These are phyloP conservation scores for Cryphonectria naterciae DNA, from an alignment of 2,329 filamentous ascomycete genomes.

Conservation along the genomic window DNA sequence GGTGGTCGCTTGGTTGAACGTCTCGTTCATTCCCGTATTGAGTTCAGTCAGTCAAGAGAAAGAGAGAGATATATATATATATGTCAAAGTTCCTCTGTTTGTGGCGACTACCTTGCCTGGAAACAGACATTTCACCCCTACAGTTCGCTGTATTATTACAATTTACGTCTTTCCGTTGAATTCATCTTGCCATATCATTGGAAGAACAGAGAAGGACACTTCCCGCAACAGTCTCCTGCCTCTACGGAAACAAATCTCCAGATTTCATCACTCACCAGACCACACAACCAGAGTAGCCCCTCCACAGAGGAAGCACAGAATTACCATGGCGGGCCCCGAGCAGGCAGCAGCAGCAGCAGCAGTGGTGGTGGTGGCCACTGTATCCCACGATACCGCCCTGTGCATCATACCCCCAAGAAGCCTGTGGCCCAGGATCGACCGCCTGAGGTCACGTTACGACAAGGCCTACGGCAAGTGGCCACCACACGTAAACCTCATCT, in stretches of 20 bases:
- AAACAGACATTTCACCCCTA: background rate
- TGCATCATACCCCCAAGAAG: constrained; percentile 59
- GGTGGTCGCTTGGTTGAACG: background rate
- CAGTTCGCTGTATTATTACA: background rate
- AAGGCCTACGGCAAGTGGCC: constrained; percentile 66
- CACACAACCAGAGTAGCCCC: background rate
- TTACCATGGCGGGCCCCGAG: constrained; percentile 14
- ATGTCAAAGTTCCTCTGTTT: background rate
- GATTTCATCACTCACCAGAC: background rate
- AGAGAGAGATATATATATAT: background rate
- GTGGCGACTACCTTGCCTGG: background rate
- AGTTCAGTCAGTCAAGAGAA: background rate
- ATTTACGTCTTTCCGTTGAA: background rate
- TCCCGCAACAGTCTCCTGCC: background rate
- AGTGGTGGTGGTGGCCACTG: background rate
- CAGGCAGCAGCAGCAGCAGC: background rate
- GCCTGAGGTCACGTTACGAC: constrained; percentile 65
- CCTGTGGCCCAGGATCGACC: constrained; percentile 54
- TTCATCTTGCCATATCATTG: background rate
- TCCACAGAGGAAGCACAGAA: background rate
- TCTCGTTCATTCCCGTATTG: background rate
- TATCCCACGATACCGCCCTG: constrained; percentile 62
- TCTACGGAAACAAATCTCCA: background rate
- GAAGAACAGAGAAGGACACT: background rate
- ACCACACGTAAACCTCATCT: constrained; percentile 68